Evolutionary conservation across 208 protist species (phyloP).

Genomic region (Naegleria lovaniensis): DNA sequence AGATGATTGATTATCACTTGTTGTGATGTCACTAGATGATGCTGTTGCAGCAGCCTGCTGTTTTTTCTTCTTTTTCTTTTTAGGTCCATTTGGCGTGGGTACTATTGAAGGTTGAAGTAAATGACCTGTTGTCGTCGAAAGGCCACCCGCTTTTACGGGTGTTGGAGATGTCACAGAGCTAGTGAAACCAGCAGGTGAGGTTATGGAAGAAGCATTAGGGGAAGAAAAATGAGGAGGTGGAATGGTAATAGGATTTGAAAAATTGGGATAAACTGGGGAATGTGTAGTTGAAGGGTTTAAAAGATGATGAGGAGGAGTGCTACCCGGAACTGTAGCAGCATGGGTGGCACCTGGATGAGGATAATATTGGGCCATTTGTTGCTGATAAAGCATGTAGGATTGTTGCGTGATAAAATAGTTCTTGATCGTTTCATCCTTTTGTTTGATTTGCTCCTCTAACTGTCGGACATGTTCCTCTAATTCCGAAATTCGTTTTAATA

Average conservation of each 20-base stretch:
- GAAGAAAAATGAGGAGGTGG: not conserved
- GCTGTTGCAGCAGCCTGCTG: not conserved
- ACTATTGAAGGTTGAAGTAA: not conserved
- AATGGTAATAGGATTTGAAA: not conserved
- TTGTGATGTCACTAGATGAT: not conserved
- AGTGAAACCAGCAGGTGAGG: not conserved
- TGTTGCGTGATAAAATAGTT: not conserved
- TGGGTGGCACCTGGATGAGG: not conserved
- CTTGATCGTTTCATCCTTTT: not conserved
- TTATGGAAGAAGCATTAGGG: not conserved
- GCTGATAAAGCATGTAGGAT: not conserved
- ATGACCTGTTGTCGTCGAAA: not conserved
- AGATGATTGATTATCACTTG: too few species aligned
- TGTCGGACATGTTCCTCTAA: not conserved
- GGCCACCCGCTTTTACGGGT: too few species aligned
- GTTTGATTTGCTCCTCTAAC: not conserved
- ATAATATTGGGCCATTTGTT: not conserved
- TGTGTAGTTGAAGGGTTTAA: not conserved
- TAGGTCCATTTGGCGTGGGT: not conserved
- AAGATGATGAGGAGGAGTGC: not conserved
- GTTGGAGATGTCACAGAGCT: not conserved
- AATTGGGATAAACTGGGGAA: not conserved
- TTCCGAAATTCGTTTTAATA: not conserved
- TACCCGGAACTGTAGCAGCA: not conserved
- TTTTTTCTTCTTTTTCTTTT: not conserved